Base-by-base conservation (phyloP, 192 early-diverging fungal genomes). In the Chytriomyces sp. region DNA sequence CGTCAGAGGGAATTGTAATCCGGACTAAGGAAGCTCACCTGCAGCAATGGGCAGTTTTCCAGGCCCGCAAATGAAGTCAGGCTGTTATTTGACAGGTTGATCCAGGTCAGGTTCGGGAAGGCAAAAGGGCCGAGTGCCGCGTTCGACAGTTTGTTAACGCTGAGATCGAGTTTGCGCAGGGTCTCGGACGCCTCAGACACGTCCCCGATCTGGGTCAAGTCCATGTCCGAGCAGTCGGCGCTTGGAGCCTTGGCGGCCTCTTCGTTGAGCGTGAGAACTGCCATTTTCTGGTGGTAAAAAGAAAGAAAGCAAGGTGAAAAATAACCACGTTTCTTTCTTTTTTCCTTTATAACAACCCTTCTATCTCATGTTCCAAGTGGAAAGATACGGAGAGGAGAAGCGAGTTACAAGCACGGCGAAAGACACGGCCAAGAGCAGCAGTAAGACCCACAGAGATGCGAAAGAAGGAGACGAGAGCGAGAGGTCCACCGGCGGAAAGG, bases 171-270 rank as follows among this genome's bases (percentile, higher is more conserved):
- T 10, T 60, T 35, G 28, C 71, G 53, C 9, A 73, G 71, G 7
- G 13, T 57, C 3, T 20, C 53, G 1, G 35, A 35, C 4, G 71
- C 16, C 2, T 2, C 45, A 46, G 71, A 43, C 9, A 73, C 24
- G 18, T 63, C 60, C 46, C 23, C 45, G 7, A 62, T 44, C 8
- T 7, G 43, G 7, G 18, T 48, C 3, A 73, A 45, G 13, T 60
- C 43, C 71, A 73, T 73, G 6, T 45, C 71, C 13, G 71, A 61
- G 53, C 71, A 73, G 45, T 73, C 71, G 24, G 71, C 71, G 50
- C 59, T 46, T 43, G 59, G 18, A 10, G 71, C n/a, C 16, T 47
- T 20, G 16, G 16, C 20, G 0, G 20, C 59, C 13, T 26, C 71
- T 35, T 60, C 71, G 44, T 43, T 57, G 10, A 45, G 23, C 1